A percentile compares a stretch with the other conserved stretches of the same genome.
Evolutionary conservation across 768 basidiomycete species (phyloP).

Genomic region (Boletellus ananas): DNA sequence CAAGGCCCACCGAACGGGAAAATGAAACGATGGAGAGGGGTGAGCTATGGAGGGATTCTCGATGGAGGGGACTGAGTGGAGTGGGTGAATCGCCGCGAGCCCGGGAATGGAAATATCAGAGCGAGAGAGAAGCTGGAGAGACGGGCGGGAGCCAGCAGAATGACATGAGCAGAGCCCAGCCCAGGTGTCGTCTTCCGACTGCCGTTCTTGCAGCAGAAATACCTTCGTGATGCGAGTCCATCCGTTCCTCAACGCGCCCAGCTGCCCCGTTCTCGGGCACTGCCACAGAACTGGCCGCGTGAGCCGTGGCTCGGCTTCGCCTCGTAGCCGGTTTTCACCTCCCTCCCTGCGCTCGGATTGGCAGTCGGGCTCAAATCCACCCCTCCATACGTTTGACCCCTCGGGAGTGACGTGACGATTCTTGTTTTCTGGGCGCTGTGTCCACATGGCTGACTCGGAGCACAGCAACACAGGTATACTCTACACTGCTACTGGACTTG

Average conservation of each 20-base stretch:
- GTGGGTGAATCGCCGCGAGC: slow-evolving; percentile 12
- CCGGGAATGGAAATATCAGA: slow-evolving; percentile 4
- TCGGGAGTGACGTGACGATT: not conserved
- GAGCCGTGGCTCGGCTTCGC: not conserved
- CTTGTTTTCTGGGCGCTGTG: not conserved
- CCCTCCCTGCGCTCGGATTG: not conserved
- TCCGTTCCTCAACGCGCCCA: not conserved
- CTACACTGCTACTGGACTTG: no score
- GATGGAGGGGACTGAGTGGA: not conserved
- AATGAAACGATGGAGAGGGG: not conserved
- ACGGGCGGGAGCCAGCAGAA: not conserved
- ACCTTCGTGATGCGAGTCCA: not conserved
- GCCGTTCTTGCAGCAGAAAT: not conserved
- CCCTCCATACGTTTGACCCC: not conserved
- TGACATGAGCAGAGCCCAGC: not conserved
- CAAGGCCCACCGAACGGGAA: slow-evolving; percentile 1
- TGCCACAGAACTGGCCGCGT: not conserved
- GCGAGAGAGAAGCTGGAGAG: not conserved
- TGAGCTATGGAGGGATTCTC: slow-evolving; percentile 9
- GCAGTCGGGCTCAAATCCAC: not conserved
- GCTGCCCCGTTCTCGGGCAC: not conserved
- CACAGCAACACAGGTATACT: no score
- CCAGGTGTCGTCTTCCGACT: not conserved
- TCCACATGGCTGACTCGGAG: not conserved
- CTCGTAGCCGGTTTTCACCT: not conserved